Conservation (phyloP, 306 rosid species). For the Notholithocarpus densiflorus region DNA sequence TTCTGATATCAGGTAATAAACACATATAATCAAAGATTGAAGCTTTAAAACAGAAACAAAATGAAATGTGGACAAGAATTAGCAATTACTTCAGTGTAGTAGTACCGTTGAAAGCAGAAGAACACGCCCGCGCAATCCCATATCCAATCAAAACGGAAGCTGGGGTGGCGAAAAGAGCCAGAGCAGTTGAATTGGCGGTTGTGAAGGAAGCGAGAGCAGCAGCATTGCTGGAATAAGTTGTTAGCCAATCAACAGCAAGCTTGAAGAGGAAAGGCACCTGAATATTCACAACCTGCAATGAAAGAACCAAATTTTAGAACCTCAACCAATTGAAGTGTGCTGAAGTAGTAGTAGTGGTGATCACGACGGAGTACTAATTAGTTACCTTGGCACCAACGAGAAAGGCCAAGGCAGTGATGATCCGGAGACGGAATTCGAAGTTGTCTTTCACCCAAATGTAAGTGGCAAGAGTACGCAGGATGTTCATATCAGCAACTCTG, state of each 20-base stretch:
- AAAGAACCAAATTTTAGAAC: background rate
- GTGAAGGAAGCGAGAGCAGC: slow-evolving; percentile 56
- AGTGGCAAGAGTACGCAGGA: slow-evolving; percentile 76
- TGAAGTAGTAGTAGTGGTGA: background rate
- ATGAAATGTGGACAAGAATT: slow-evolving; percentile 18
- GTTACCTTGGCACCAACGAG: slow-evolving; percentile 92
- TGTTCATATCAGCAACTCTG: slow-evolving; percentile 45
- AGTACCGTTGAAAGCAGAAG: slow-evolving; percentile 97
- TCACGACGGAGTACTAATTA: background rate
- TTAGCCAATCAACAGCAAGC: slow-evolving; percentile 91
- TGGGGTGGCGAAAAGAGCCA: slow-evolving; percentile 79
- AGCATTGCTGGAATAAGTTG: slow-evolving; percentile 63
- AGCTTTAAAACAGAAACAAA: background rate
- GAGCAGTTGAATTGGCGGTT: slow-evolving; percentile 51
- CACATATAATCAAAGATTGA: background rate
- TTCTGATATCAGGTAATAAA: background rate
- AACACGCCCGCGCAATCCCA: slow-evolving; percentile 87
- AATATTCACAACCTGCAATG: slow-evolving; percentile 80
- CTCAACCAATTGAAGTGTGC: background rate
- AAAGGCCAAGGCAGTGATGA: slow-evolving; percentile 73
- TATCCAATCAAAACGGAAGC: slow-evolving; percentile 84
- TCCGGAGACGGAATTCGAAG: slow-evolving; percentile 69
- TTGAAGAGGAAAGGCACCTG: slow-evolving; percentile 98
- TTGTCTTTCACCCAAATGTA: slow-evolving; percentile 95
- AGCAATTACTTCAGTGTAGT: slow-evolving; percentile 45